phyloP scores from a whole-genome alignment of 2,329 filamentous ascomycete species.

The Pestalotiopsis sp. region DNA sequence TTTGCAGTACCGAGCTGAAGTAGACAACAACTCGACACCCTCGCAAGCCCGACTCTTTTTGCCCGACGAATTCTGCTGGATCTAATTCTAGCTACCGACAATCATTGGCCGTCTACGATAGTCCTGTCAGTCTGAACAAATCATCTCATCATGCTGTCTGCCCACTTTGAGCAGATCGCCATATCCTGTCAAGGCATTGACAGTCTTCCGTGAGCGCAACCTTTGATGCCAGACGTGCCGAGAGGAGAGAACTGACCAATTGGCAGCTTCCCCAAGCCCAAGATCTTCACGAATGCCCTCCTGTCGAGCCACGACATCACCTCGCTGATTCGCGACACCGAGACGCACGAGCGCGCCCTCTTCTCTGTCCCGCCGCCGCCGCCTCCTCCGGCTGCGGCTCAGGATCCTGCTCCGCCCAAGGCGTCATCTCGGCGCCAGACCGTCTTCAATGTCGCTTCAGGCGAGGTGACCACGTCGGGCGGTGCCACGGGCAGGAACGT shows the following conservation, averaged over 20 bases:
- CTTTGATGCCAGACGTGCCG: conserved; percentile 1
- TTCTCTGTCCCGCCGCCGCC: conserved; percentile 86
- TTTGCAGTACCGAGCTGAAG: no score
- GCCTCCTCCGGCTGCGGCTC: conserved; percentile 47
- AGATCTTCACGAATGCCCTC: conserved; percentile 92
- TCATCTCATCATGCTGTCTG: conserved; percentile 67
- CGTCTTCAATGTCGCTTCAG: conserved; percentile 66
- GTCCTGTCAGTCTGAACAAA: not conserved
- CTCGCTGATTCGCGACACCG: conserved; percentile 89
- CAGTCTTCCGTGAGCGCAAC: conserved; percentile 65
- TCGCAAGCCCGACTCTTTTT: no score
- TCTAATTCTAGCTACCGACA: not conserved
- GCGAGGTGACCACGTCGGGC: conserved; percentile 60
- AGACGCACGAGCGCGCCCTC: conserved; percentile 89
- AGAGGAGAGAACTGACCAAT: conserved; percentile 5
- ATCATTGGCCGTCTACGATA: not conserved
- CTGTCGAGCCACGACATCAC: conserved; percentile 91
- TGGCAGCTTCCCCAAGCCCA: conserved; percentile 80
- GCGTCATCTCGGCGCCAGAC: conserved; percentile 56
- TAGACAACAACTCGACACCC: no score
- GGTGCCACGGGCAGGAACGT: conserved; percentile 44
- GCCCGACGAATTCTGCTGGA: no score
- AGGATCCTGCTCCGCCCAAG: conserved; percentile 46
- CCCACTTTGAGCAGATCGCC: conserved; percentile 75
- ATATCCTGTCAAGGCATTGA: conserved; percentile 77